These are phyloP conservation scores for Sporothrix globosa DNA, from an alignment of 2,329 filamentous ascomycete species.

Conservation along the genomic window DNA sequence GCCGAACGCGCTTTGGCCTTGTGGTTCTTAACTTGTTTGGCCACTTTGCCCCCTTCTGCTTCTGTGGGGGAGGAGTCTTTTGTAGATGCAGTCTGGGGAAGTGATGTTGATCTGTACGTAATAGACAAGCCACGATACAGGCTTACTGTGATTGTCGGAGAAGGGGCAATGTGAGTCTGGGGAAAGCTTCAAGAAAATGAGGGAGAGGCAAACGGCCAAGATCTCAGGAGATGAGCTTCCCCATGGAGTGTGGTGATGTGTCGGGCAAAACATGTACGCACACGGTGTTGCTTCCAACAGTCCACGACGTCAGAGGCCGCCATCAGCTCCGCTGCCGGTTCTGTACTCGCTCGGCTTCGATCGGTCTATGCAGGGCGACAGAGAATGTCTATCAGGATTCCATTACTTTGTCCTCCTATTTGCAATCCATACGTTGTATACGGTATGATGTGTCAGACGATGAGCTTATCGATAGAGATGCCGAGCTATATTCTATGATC, in stretches of 20 bases:
- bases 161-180: neutral
- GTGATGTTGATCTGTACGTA: conserved; percentile 24
- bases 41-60: neutral
- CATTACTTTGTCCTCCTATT: neutral
- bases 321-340: neutral
- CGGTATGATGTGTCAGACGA: too few relatives aligned
- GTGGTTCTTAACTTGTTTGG: neutral
- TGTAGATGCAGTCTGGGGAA: conserved; percentile 19
- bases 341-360: neutral
- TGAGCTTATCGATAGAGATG: neutral
- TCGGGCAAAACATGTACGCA: neutral
- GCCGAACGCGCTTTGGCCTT: neutral
- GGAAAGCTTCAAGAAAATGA: neutral
- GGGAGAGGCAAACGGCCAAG: conserved; percentile 10
- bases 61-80: conserved; percentile 14
- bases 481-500: neutral
- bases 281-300: too few relatives aligned
- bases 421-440: neutral
- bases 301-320: neutral
- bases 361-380: neutral
- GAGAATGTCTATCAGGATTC: neutral
- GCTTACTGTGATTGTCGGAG: neutral
- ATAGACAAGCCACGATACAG: conserved; percentile 14
- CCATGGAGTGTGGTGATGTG: neutral
- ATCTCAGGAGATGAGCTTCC: neutral